These are phyloP conservation scores for Pouteria glomerata DNA, from an alignment of 148 eudicot genomes.

Conservation along the genomic window DNA sequence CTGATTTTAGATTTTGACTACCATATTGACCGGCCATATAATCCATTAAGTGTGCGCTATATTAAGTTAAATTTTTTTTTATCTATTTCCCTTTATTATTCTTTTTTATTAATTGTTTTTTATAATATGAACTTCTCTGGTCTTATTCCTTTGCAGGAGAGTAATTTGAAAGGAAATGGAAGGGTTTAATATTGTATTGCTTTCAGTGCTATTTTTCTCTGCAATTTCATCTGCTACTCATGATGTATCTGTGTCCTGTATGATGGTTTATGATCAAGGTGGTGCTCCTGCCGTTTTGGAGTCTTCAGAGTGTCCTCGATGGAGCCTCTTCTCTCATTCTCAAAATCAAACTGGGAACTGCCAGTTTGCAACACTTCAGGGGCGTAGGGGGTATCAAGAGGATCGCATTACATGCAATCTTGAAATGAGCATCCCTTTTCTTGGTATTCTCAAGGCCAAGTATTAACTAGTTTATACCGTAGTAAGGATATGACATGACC, in stretches of 20 bases:
- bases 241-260: slow-evolving; percentile 14
- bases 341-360: slow-evolving; percentile 20
- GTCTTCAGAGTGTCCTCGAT: slow-evolving; percentile 25
- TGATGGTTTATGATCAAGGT: slow-evolving; percentile 36
- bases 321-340: slow-evolving; percentile 8
- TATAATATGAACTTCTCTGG: too few species aligned
- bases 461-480: too few species aligned
- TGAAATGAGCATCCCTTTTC: not conserved
- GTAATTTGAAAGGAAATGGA: too few species aligned
- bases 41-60: too few species aligned
- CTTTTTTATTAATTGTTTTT: too few species aligned
- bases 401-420: slow-evolving; percentile 11
- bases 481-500: too few species aligned
- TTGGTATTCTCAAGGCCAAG: not conserved
- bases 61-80: too few species aligned
- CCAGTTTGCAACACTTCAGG: slow-evolving; percentile 31
- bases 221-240: not conserved
- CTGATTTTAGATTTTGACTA: too few species aligned
- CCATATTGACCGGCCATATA: too few species aligned
- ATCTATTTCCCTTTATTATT: too few species aligned
- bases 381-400: slow-evolving; percentile 21
- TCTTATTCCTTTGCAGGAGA: too few species aligned
- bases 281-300: slow-evolving; percentile 30
- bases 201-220: not conserved
- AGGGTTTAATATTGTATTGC: not conserved